phyloP scores from a whole-genome alignment of 1,284 basidiomycete genomes.

The Quambalaria eucalypti region DNA sequence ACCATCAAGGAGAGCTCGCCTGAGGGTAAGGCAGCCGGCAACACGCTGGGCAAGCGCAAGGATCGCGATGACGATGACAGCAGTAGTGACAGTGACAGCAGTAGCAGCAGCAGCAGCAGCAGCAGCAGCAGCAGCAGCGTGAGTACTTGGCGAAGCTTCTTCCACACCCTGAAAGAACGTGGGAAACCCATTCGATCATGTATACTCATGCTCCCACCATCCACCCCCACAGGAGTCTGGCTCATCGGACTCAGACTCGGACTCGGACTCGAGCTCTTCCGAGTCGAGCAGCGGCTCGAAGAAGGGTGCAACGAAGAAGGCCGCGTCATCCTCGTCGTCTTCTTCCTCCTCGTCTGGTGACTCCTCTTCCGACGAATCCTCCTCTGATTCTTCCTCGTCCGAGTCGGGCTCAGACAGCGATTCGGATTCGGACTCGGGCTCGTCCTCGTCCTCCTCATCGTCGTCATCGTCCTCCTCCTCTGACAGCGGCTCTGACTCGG shows the following conservation, averaged over 20 bases:
- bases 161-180: too few species aligned
- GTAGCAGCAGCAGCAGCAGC: slow-evolving; percentile 6
- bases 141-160: too few species aligned
- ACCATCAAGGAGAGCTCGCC: neutral
- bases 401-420: slow-evolving; percentile 31
- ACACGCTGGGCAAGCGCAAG: neutral
- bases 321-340: neutral
- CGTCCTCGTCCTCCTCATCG: slow-evolving; percentile 2
- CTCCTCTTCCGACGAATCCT: neutral
- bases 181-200: too few species aligned
- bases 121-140: too few species aligned
- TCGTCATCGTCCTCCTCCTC: slow-evolving; percentile 8
- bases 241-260: slow-evolving; percentile 11
- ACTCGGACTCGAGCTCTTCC: slow-evolving; percentile 15
- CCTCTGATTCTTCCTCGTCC: slow-evolving; percentile 9
- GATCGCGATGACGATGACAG: neutral
- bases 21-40: neutral
- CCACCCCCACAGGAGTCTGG: slow-evolving; percentile 26
- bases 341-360: slow-evolving; percentile 13
- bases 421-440: slow-evolving; percentile 19
- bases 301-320: neutral
- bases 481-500: slow-evolving; percentile 21
- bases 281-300: slow-evolving; percentile 1
- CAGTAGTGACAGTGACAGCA: slow-evolving; percentile 1
- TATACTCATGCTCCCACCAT: slow-evolving; percentile 30